Evolutionary conservation across 257 asterid species (phyloP).

Genomic region (Nicotiana undulata): DNA sequence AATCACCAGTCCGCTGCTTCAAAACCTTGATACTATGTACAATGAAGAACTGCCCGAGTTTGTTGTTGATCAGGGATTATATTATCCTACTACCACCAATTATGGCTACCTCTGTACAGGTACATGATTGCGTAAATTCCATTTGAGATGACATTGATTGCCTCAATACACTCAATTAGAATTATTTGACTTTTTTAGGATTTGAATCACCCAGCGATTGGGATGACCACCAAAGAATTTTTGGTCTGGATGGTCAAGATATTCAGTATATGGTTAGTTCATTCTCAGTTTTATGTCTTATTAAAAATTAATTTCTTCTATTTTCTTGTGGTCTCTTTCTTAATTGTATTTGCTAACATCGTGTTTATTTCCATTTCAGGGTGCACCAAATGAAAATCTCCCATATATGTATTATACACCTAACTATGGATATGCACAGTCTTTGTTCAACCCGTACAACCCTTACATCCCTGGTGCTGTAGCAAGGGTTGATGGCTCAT

Average conservation of each 20-base stretch:
- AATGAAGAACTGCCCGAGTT: slow-evolving; percentile 61
- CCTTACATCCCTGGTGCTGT: slow-evolving; percentile 91
- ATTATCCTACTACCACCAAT: slow-evolving; percentile 58
- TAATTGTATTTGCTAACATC: slow-evolving; percentile 8
- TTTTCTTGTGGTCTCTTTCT: neutral
- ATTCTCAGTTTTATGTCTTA: neutral
- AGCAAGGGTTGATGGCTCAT: slow-evolving; percentile 59
- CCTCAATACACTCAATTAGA: neutral
- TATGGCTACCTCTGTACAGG: slow-evolving; percentile 79
- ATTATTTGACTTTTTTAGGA: slow-evolving; percentile 29
- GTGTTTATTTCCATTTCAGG: slow-evolving; percentile 34
- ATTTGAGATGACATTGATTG: neutral
- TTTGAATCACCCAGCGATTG: slow-evolving; percentile 64
- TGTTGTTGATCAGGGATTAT: slow-evolving; percentile 57
- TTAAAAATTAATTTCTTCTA: neutral
- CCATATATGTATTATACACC: slow-evolving; percentile 59
- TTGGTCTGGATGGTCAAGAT: slow-evolving; percentile 65
- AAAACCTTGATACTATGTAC: slow-evolving; percentile 52
- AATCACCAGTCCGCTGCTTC: slow-evolving; percentile 24
- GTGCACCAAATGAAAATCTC: slow-evolving; percentile 44
- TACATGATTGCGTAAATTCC: slow-evolving; percentile 8
- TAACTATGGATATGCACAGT: slow-evolving; percentile 54
- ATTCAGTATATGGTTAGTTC: slow-evolving; percentile 59
- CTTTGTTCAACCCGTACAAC: slow-evolving; percentile 69
- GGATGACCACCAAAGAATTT: slow-evolving; percentile 53